Evolutionary conservation across 2,329 filamentous ascomycete genomes (phyloP).

Genomic region (Pseudocercospora cruenta): DNA sequence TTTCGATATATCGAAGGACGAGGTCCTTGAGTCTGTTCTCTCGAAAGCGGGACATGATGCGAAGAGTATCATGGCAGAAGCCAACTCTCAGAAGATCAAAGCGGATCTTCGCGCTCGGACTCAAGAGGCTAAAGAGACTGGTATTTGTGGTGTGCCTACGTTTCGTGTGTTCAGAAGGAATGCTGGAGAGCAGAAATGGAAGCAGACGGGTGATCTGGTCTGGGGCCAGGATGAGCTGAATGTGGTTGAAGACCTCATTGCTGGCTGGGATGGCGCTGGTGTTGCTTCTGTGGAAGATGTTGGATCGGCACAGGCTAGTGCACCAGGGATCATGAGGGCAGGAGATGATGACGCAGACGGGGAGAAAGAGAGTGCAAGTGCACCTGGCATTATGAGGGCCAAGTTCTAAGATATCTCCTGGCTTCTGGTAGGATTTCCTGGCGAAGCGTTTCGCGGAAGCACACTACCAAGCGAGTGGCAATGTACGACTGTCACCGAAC

Average conservation of each 20-base stretch:
- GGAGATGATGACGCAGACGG: not conserved
- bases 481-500: too few species aligned
- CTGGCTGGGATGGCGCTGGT: constrained; percentile 25
- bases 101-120: constrained; percentile 27
- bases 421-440: too few species aligned
- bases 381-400: not conserved
- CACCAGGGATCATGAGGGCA: not conserved
- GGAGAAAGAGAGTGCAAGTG: not conserved
- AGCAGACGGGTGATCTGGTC: constrained; percentile 25
- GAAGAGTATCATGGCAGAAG: constrained; percentile 13
- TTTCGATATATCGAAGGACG: constrained; percentile 29
- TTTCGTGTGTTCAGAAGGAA: constrained; percentile 27
- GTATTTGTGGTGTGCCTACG: constrained; percentile 29
- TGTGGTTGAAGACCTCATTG: constrained; percentile 30
- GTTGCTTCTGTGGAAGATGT: constrained; percentile 14
- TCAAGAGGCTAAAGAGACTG: constrained; percentile 26
- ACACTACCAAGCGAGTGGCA: too few species aligned
- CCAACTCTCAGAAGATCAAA: constrained; percentile 25
- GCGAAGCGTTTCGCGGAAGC: too few species aligned
- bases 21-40: constrained; percentile 24
- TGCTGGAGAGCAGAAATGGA: constrained; percentile 18
- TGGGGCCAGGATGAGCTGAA: constrained; percentile 32
- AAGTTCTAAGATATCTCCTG: not conserved
- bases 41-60: constrained; percentile 26
- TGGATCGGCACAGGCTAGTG: not conserved